Conservation (phyloP, 352 stramenopile genomes). For the Globisporangium polare region DNA sequence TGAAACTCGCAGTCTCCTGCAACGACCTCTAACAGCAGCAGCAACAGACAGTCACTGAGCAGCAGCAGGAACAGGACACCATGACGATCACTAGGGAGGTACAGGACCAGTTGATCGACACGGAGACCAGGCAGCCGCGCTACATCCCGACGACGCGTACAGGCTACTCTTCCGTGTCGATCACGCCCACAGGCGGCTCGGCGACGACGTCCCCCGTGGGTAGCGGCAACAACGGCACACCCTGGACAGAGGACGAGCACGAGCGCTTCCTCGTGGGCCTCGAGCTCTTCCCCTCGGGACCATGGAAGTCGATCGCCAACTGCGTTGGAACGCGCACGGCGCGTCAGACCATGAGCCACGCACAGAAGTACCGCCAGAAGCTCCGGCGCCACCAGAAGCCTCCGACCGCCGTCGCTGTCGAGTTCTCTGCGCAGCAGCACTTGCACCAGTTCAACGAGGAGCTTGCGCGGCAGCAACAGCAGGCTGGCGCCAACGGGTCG, state of each 20-base stretch:
- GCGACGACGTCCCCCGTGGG: not conserved
- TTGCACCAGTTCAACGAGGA: not conserved
- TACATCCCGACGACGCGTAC: constrained; percentile 24
- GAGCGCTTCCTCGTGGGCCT: constrained; percentile 41
- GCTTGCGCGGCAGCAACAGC: not conserved
- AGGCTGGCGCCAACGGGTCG: no score
- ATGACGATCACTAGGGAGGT: constrained; percentile 41
- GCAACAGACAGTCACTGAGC: not conserved
- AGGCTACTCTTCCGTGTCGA: not conserved
- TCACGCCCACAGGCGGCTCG: not conserved
- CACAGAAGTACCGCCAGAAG: constrained; percentile 54
- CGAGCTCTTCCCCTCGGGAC: constrained; percentile 32
- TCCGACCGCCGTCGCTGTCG: not conserved
- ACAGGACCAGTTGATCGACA: constrained; percentile 31
- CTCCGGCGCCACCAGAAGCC: constrained; percentile 26
- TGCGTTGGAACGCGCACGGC: constrained; percentile 43
- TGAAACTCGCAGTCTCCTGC: not conserved
- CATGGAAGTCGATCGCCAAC: constrained; percentile 42
- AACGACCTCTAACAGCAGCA: constrained; percentile 1
- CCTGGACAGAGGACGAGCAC: constrained; percentile 43
- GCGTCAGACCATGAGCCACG: constrained; percentile 53
- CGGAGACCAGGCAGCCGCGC: constrained; percentile 31
- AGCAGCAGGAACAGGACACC: not conserved
- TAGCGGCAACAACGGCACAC: constrained; percentile 14
- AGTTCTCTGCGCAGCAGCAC: not conserved